Evolutionary conservation across 805 yeast species (phyloP).

Genomic region (Schwanniomyces yamadae): DNA sequence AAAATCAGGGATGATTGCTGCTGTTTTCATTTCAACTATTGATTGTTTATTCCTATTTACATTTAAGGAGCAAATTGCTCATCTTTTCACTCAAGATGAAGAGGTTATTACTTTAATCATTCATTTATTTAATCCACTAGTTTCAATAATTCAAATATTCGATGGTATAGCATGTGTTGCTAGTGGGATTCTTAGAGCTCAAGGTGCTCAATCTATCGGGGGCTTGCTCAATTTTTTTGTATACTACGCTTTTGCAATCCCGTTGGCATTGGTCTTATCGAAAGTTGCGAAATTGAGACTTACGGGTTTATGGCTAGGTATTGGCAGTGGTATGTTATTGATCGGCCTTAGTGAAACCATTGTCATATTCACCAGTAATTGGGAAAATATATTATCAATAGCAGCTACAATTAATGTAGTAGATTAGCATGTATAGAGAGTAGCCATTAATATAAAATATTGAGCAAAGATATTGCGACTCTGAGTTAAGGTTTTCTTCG

Average conservation of each 20-base stretch:
- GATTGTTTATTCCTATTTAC: conserved; percentile 49
- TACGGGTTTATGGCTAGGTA: conserved; percentile 72
- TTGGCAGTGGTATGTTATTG: conserved; percentile 60
- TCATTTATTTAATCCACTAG: conserved; percentile 54
- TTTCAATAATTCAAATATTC: conserved; percentile 62
- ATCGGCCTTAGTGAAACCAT: conserved; percentile 50
- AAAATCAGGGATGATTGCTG: conserved; percentile 27
- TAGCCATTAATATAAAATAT: no score
- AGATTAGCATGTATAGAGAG: no score
- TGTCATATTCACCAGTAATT: conserved; percentile 49
- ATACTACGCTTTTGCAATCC: conserved; percentile 70
- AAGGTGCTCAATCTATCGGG: conserved; percentile 73
- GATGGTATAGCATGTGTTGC: conserved; percentile 73
- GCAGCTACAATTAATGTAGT: conserved; percentile 24
- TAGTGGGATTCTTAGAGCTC: conserved; percentile 71
- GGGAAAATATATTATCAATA: conserved; percentile 46
- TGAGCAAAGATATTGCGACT: no score
- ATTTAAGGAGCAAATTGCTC: conserved; percentile 51
- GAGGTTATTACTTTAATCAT: conserved; percentile 55
- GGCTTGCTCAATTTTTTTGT: conserved; percentile 67
- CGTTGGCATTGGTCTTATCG: conserved; percentile 61
- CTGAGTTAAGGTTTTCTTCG: no score
- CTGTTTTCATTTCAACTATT: conserved; percentile 25
- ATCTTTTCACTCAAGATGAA: conserved; percentile 59
- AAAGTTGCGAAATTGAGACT: conserved; percentile 43